Evolutionary conservation across 768 basidiomycete species (phyloP).

Genomic region (Glaciozyma martinii): DNA sequence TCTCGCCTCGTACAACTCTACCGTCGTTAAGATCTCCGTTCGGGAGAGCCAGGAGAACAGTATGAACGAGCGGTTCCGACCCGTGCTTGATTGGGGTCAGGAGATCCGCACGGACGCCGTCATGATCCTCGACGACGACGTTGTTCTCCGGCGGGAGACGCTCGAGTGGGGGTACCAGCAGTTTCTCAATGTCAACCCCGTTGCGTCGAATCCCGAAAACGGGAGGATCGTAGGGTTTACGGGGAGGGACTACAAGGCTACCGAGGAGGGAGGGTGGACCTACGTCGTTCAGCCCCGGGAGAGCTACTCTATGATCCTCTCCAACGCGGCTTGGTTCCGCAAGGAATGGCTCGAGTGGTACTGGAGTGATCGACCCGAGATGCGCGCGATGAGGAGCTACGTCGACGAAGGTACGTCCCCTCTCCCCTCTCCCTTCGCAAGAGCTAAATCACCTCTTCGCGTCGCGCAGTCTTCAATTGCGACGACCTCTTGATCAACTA

Average conservation of each 20-base stretch:
- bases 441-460: neutral
- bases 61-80: conserved; percentile 32
- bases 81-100: conserved; percentile 13
- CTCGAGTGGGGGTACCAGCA: conserved; percentile 31
- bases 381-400: conserved; percentile 14
- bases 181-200: conserved; percentile 12
- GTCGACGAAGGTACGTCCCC: conserved; percentile 26
- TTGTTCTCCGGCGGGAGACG: conserved; percentile 16
- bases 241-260: conserved; percentile 12
- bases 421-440: neutral
- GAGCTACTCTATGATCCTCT: conserved; percentile 29
- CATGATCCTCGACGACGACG: conserved; percentile 33
- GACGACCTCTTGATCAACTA: conserved; percentile 34
- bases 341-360: conserved; percentile 26
- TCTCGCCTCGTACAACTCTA: conserved; percentile 10
- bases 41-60: conserved; percentile 24
- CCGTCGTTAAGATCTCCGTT: conserved; percentile 19
- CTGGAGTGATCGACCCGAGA: conserved; percentile 20
- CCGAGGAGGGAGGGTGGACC: conserved; percentile 6
- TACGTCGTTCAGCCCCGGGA: conserved; percentile 16
- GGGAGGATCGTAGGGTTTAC: conserved; percentile 29
- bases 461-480: conserved; percentile 28
- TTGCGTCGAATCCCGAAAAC: neutral
- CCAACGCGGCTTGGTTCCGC: conserved; percentile 28
- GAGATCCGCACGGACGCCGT: conserved; percentile 21